These are phyloP conservation scores for Penicillium decumbens DNA, from an alignment of 2,329 filamentous ascomycete genomes.

Conservation along the genomic window DNA sequence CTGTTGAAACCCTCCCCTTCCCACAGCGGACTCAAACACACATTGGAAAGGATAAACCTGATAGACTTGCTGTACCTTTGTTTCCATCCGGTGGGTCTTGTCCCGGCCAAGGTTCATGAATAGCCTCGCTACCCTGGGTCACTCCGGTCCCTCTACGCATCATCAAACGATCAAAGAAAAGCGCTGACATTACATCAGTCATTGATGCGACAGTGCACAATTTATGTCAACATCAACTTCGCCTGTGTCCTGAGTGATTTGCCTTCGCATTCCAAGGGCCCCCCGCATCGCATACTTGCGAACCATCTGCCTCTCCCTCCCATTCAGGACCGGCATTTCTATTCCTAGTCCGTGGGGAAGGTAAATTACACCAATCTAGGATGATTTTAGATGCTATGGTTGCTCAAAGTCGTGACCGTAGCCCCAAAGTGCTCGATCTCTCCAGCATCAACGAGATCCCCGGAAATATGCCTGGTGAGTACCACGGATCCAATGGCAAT, in stretches of 20 bases:
- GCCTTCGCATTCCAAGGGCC: conserved; percentile 1
- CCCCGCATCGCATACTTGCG: conserved; percentile 2
- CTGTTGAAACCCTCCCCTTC: conserved; percentile 5
- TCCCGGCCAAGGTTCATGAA: conserved; percentile 17
- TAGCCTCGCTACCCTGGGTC: conserved; percentile 23
- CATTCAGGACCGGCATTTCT: conserved; percentile 2
- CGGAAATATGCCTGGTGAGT: conserved; percentile 39
- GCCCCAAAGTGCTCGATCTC: conserved; percentile 37
- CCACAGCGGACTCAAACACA: not conserved
- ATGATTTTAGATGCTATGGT: conserved; percentile 40
- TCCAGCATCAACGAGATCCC: conserved; percentile 42
- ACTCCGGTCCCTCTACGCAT: conserved; percentile 9
- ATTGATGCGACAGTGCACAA: conserved; percentile 16
- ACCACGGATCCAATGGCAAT: not conserved
- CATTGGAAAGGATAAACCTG: not conserved
- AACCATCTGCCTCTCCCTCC: not conserved
- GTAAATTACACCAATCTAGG: conserved; percentile 9
- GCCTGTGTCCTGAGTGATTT: conserved; percentile 3
- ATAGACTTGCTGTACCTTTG: conserved; percentile 11
- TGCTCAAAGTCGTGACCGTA: conserved; percentile 33
- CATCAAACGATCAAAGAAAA: conserved; percentile 1
- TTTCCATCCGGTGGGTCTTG: conserved; percentile 18
- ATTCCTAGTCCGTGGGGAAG: conserved; percentile 9
- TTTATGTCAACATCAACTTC: conserved; percentile 10
- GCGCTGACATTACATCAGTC: conserved; percentile 28